These are phyloP conservation scores for Ceratobasidium sp. DNA, from an alignment of 1,284 basidiomycete species.

Conservation along the genomic window DNA sequence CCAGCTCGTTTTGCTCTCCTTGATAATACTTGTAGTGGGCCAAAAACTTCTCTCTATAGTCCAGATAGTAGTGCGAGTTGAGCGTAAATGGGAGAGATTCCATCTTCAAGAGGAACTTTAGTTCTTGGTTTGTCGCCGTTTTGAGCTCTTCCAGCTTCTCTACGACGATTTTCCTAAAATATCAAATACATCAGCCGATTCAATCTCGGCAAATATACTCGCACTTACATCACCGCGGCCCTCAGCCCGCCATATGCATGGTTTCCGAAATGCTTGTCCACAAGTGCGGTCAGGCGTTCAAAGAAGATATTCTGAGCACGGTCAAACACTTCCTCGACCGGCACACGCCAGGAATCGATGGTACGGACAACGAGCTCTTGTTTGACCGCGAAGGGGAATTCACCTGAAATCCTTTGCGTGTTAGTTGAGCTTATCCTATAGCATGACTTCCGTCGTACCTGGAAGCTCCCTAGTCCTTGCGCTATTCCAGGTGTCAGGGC, in stretches of 20 bases:
- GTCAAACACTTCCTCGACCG: slow-evolving; percentile 32
- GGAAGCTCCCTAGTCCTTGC: slow-evolving; percentile 39
- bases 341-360: slow-evolving; percentile 29
- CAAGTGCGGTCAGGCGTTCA: slow-evolving; percentile 33
- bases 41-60: slow-evolving; percentile 43
- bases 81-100: slow-evolving; percentile 45
- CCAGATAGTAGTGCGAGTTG: slow-evolving; percentile 45
- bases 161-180: slow-evolving; percentile 22
- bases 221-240: slow-evolving; percentile 22
- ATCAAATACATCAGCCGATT: neutral
- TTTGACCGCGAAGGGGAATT: slow-evolving; percentile 45
- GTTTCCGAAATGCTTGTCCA: slow-evolving; percentile 39
- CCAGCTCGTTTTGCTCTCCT: slow-evolving; percentile 6
- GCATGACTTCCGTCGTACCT: neutral
- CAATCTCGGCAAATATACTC: neutral
- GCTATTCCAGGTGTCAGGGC: neutral
- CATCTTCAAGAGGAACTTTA: slow-evolving; percentile 32
- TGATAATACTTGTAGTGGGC: slow-evolving; percentile 34
- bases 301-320: slow-evolving; percentile 36
- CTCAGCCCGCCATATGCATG: slow-evolving; percentile 40
- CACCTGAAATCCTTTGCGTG: neutral
- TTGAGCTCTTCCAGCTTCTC: slow-evolving; percentile 29
- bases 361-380: slow-evolving; percentile 35
- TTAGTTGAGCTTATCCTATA: neutral
- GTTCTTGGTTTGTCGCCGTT: slow-evolving; percentile 17